These are phyloP conservation scores for Cyberlindnera maclurae DNA, from an alignment of 805 yeast genomes.

Conservation along the genomic window DNA sequence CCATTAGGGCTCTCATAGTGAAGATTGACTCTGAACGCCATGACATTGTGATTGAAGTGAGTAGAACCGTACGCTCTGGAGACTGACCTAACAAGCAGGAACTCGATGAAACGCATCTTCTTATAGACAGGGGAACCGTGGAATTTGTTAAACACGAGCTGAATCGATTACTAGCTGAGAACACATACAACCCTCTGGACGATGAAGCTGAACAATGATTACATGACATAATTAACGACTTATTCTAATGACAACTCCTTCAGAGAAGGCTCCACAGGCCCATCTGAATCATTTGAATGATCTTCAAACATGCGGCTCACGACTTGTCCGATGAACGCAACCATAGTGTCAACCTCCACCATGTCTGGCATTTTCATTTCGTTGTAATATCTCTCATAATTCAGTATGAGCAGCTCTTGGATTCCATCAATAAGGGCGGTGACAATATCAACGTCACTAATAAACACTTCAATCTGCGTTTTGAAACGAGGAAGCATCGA, in stretches of 20 bases:
- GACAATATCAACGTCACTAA: slow-evolving; percentile 47
- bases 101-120: slow-evolving; percentile 83
- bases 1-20: slow-evolving; percentile 78
- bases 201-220: slow-evolving; percentile 42
- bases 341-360: slow-evolving; percentile 56
- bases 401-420: slow-evolving; percentile 50
- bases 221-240: not conserved
- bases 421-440: slow-evolving; percentile 54
- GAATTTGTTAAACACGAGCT: slow-evolving; percentile 71
- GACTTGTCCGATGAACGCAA: slow-evolving; percentile 36
- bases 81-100: slow-evolving; percentile 35
- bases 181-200: slow-evolving; percentile 77
- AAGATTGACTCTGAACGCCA: slow-evolving; percentile 71
- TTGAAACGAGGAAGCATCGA: slow-evolving; percentile 51
- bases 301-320: slow-evolving; percentile 26
- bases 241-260: not conserved
- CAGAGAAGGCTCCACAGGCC: too few species aligned
- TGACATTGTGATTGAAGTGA: slow-evolving; percentile 56
- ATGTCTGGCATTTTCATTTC: slow-evolving; percentile 23
- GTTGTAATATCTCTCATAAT: slow-evolving; percentile 49
- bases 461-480: slow-evolving; percentile 43
- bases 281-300: not conserved
- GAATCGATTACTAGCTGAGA: slow-evolving; percentile 68
- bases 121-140: slow-evolving; percentile 73
- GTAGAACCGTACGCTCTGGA: slow-evolving; percentile 4